These are phyloP conservation scores for Aspergillus indologenus DNA, from an alignment of 495 filamentous ascomycete species.

Conservation along the genomic window DNA sequence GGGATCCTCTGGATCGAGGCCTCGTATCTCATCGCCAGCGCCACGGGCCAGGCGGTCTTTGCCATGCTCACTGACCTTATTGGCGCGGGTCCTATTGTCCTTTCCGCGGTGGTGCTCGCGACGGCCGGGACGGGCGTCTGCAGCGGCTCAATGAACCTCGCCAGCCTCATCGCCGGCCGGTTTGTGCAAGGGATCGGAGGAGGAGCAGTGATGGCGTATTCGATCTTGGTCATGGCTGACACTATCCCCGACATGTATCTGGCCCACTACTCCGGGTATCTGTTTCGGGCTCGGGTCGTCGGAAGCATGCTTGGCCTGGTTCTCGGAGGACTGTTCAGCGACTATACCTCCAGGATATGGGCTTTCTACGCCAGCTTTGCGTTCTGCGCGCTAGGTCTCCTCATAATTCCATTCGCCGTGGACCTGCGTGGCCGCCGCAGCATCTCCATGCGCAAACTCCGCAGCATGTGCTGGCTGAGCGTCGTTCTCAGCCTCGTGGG, in stretches of 20 bases:
- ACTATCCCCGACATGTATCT: slow-evolving; percentile 46
- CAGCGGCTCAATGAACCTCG: slow-evolving; percentile 57
- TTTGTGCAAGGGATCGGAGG: slow-evolving; percentile 70
- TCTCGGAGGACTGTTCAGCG: slow-evolving; percentile 37
- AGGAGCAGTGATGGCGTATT: slow-evolving; percentile 62
- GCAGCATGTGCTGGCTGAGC: slow-evolving; percentile 38
- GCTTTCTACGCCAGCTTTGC: slow-evolving; percentile 44
- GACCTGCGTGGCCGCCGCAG: slow-evolving; percentile 27
- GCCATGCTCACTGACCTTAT: slow-evolving; percentile 42
- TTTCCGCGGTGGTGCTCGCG: slow-evolving; percentile 51
- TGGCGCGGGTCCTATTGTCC: slow-evolving; percentile 43
- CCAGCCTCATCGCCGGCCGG: slow-evolving; percentile 60
- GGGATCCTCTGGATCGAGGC: slow-evolving; percentile 42
- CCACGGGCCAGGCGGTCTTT: slow-evolving; percentile 38
- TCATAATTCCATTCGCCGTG: slow-evolving; percentile 36
- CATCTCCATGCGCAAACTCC: slow-evolving; percentile 27
- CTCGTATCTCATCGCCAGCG: slow-evolving; percentile 37
- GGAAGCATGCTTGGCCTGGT: slow-evolving; percentile 38
- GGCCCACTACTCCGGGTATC: slow-evolving; percentile 39
- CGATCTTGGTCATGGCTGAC: slow-evolving; percentile 65
- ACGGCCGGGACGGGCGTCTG: slow-evolving; percentile 58
- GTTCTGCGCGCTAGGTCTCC: slow-evolving; percentile 34
- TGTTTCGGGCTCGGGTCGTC: slow-evolving; percentile 32
- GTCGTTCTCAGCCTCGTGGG: slow-evolving; percentile 32
- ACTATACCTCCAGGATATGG: slow-evolving; percentile 38